These are phyloP conservation scores for Suhomyces bokatorum DNA, from an alignment of 1,139 yeast species.

Conservation along the genomic window DNA sequence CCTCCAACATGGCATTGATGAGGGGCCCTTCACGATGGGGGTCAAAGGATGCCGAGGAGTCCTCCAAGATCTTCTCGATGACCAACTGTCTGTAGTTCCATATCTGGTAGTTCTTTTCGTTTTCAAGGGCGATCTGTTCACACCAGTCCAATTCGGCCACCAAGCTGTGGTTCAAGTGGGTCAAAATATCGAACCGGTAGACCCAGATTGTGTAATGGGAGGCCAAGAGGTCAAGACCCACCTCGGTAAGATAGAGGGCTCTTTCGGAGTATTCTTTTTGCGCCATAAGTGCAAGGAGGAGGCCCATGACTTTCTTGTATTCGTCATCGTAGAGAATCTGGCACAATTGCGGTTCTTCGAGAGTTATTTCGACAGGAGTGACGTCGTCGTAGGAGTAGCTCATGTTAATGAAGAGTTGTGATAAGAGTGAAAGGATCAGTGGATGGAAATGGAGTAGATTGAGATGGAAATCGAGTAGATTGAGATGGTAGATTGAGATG, in stretches of 20 bases:
- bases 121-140: slow-evolving; percentile 68
- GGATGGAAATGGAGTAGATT: no score
- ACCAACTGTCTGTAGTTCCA: slow-evolving; percentile 87
- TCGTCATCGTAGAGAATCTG: slow-evolving; percentile 77
- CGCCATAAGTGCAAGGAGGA: slow-evolving; percentile 61
- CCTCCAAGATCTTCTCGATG: slow-evolving; percentile 36
- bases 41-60: slow-evolving; percentile 27
- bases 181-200: slow-evolving; percentile 64
- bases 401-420: not conserved
- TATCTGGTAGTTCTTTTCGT: slow-evolving; percentile 90
- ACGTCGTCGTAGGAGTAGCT: slow-evolving; percentile 37
- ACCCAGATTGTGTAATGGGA: slow-evolving; percentile 94
- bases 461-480: no score
- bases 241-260: slow-evolving; percentile 64
- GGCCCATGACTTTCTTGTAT: slow-evolving; percentile 61
- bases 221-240: slow-evolving; percentile 68
- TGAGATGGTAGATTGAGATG: no score
- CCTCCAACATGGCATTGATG: slow-evolving; percentile 63
- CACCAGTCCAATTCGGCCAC: slow-evolving; percentile 56
- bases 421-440: not conserved
- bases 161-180: slow-evolving; percentile 33
- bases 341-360: slow-evolving; percentile 59
- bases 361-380: slow-evolving; percentile 41
- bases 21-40: slow-evolving; percentile 63
- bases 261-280: slow-evolving; percentile 66